Conservation (phyloP, 129 eudicot genomes). For the Escallonia rubra region DNA sequence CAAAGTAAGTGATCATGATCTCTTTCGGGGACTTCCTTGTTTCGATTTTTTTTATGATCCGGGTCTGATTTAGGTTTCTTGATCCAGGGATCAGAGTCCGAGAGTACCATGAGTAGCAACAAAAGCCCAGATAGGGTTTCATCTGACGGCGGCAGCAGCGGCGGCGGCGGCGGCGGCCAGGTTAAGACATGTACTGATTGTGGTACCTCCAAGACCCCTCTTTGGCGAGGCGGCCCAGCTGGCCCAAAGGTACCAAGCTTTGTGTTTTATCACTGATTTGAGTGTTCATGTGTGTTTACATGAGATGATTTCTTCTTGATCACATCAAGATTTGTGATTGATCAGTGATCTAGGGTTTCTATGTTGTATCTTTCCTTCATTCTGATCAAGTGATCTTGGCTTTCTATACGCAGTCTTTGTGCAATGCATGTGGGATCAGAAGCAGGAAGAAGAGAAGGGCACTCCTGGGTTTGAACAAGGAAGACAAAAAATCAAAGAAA, state of each 20-base stretch:
- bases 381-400: constrained; percentile 2
- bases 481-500: constrained; percentile 62
- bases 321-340: no score
- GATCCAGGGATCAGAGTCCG: constrained; percentile 55
- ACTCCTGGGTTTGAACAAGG: constrained; percentile 54
- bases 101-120: constrained; percentile 31
- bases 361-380: background rate
- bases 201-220: constrained; percentile 94
- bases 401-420: constrained; percentile 52
- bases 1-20: constrained; percentile 61
- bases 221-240: constrained; percentile 98
- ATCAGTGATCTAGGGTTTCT: no score
- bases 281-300: no score
- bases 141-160: constrained; percentile 26
- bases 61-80: background rate
- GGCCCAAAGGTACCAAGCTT: constrained; percentile 72
- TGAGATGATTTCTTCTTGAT: no score
- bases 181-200: constrained; percentile 79
- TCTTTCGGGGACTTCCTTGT: background rate
- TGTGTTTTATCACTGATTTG: no score
- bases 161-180: constrained; percentile 11
- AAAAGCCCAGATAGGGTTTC: constrained; percentile 45
- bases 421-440: constrained; percentile 98
- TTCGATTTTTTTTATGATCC: constrained; percentile 1
- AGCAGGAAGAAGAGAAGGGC: constrained; percentile 92